Evolutionary conservation across 1,284 basidiomycete genomes (phyloP), one percentile per base, ranked within the genome.

Genomic region (Earliella scabrosa): DNA sequence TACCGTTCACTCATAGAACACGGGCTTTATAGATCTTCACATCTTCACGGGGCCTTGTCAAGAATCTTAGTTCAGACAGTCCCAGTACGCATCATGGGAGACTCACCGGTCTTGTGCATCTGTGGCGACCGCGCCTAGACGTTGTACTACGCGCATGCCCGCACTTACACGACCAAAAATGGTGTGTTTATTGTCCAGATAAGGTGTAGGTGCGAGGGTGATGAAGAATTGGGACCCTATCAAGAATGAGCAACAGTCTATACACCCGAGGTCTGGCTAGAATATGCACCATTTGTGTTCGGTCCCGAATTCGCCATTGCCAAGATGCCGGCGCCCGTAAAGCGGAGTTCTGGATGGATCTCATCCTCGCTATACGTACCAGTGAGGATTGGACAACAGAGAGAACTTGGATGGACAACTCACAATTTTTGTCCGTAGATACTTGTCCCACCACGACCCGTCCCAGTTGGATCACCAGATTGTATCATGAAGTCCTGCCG

Each of bases 251-350:
- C 20, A 13, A 10, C 10, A 4, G 20, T 14, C n/a, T n/a, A n/a
- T n/a, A n/a, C n/a, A n/a, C n/a, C n/a, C n/a, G n/a, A n/a, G n/a
- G n/a, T n/a, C n/a, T n/a, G n/a, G n/a, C n/a, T n/a, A n/a, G n/a
- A n/a, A n/a, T n/a, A n/a, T 82, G 48, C 56, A 88, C 95, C 93
- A 70, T 97, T 97, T 11, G 92, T 93, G 69, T 97, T 95, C 6
- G 95, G 94, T 1, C 95, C 95, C 34, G 92, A 90, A 72, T 98
- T 98, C 2, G 95, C 95, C 95, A 97, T 98, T 8, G 95, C 95
- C 21, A 98, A 82, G 53, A 97, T 95, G 24, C 95, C 95, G 41
- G 95, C 94, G n/a, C 95, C 95, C 2, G 93, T 95, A 75, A 97
- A 97, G 39, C 95, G 81, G 61, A 97, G 75, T 20, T 96, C 93